phyloP scores from a whole-genome alignment of 768 basidiomycete species.

The Leucocoprinus leucothites region DNA sequence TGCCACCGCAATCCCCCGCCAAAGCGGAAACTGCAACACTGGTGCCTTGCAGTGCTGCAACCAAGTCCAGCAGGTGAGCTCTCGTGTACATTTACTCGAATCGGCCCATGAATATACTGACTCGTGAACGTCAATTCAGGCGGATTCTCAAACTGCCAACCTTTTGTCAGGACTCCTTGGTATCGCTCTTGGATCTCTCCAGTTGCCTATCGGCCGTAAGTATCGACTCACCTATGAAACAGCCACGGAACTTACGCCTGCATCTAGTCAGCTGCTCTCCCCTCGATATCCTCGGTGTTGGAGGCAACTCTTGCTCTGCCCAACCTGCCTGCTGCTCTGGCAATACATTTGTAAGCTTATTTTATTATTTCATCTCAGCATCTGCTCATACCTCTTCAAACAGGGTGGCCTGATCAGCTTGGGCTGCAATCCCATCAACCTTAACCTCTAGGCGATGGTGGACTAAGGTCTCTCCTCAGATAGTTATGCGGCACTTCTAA shows the following conservation, averaged over 20 bases:
- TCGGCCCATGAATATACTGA: neutral
- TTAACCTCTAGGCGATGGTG: constrained; percentile 9
- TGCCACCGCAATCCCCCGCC: constrained; percentile 16
- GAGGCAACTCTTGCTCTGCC: constrained; percentile 19
- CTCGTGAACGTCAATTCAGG: neutral
- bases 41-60: constrained; percentile 20
- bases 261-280: constrained; percentile 17
- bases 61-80: constrained; percentile 11
- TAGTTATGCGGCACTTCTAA: too few species aligned
- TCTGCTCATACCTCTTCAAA: neutral
- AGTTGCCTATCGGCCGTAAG: constrained; percentile 18
- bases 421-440: constrained; percentile 23
- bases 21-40: neutral
- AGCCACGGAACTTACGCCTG: constrained; percentile 8
- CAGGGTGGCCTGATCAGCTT: constrained; percentile 18
- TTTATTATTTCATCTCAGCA: neutral
- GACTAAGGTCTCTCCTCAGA: too few species aligned
- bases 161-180: constrained; percentile 11
- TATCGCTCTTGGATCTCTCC: constrained; percentile 16
- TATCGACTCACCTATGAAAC: neutral
- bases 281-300: constrained; percentile 17
- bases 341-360: constrained; percentile 22
- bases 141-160: neutral
- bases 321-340: constrained; percentile 30
- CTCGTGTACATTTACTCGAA: too few species aligned